Conservation (phyloP, 192 early-diverging fungal species). For the Cetraspora pellucida region DNA sequence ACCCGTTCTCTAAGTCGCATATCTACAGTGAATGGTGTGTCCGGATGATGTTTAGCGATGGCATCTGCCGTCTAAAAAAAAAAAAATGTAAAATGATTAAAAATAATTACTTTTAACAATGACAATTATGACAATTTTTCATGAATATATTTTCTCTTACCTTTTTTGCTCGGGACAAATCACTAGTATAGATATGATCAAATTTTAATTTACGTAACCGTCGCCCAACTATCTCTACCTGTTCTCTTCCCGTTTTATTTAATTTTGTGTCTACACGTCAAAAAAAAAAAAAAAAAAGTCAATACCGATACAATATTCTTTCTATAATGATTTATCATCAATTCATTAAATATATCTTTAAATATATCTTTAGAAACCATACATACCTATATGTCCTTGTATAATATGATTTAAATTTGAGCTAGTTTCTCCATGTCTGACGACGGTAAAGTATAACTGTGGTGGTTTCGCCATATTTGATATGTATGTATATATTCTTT, state of each 20-base stretch:
- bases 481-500: too few species aligned
- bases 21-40: conserved; percentile 16
- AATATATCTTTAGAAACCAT: too few species aligned
- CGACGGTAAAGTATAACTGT: conserved; percentile 18
- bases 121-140: background rate
- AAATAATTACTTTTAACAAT: background rate
- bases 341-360: background rate
- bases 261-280: conserved; percentile 19
- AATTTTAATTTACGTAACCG: conserved; percentile 30
- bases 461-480: conserved; percentile 1
- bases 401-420: conserved; percentile 31
- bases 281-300: background rate
- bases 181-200: conserved; percentile 33
- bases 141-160: background rate
- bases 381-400: conserved; percentile 28
- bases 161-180: conserved; percentile 29
- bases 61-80: conserved; percentile 25
- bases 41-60: conserved; percentile 27
- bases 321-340: too few species aligned
- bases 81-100: background rate
- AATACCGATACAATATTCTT: background rate
- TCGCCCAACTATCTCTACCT: conserved; percentile 10
- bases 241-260: conserved; percentile 28
- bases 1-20: conserved; percentile 19
- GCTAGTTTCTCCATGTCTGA: conserved; percentile 27